Evolutionary conservation across 768 basidiomycete genomes (phyloP).

Genomic region (Termitomyces sp.): DNA sequence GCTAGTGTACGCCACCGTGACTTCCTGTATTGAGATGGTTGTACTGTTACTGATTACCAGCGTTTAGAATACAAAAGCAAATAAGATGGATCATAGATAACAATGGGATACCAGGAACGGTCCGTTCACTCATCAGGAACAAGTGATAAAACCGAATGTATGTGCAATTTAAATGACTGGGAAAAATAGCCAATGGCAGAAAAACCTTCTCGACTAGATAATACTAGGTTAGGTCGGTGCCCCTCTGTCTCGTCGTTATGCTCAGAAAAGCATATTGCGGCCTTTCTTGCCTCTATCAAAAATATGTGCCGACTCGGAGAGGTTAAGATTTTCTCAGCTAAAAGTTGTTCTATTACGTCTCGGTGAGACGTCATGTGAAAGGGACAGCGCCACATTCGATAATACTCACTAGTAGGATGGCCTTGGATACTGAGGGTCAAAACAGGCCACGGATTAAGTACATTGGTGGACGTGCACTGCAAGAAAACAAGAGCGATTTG

Average conservation of each 20-base stretch:
- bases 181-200: not conserved
- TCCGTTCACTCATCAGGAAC: not conserved
- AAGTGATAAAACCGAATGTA: not conserved
- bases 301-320: no score
- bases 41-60: not conserved
- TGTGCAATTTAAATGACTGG: not conserved
- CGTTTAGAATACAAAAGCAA: no score
- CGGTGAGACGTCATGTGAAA: not conserved
- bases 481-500: not conserved
- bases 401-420: not conserved
- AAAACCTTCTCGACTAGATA: not conserved
- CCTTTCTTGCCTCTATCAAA: no score
- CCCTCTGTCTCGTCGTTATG: not conserved
- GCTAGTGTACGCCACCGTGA: not conserved
- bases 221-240: not conserved
- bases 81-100: not conserved
- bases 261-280: not conserved
- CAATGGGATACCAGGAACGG: not conserved
- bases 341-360: no score
- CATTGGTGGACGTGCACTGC: no score
- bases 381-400: not conserved
- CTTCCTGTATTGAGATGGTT: not conserved
- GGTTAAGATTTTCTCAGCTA: no score
- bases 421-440: not conserved
- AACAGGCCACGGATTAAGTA: not conserved